Percentiles rank a stretch among this genome's conserved stretches.
Evolutionary conservation across 1,284 basidiomycete genomes (phyloP).

Genomic region (Ceratobasidium sp.): DNA sequence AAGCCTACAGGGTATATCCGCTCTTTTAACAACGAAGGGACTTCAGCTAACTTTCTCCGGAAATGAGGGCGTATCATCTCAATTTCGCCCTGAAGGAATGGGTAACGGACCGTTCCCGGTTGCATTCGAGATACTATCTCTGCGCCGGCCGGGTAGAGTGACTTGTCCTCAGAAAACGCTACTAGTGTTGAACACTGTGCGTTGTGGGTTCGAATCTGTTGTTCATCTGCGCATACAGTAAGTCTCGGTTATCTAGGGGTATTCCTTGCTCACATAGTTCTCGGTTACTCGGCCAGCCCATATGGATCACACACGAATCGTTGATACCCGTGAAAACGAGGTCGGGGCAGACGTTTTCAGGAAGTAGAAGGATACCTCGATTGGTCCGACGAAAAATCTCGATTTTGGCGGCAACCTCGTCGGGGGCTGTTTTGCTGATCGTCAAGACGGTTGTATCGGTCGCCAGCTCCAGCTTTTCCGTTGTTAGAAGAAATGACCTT

Average conservation of each 20-base stretch:
- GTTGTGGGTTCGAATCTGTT: background rate
- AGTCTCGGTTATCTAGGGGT: background rate
- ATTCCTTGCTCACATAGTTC: background rate
- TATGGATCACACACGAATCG: slow-evolving; percentile 17
- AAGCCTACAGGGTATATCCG: background rate
- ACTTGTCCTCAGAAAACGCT: background rate
- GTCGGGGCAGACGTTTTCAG: slow-evolving; percentile 4
- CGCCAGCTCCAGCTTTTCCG: slow-evolving; percentile 10
- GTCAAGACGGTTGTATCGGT: background rate
- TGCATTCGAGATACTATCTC: background rate
- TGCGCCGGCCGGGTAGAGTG: background rate
- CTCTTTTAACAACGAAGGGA: background rate
- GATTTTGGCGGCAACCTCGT: background rate
- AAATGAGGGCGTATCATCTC: background rate
- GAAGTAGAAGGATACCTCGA: slow-evolving; percentile 2
- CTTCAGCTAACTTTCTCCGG: background rate
- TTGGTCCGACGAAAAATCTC: background rate
- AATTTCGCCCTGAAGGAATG: background rate
- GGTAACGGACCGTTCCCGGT: background rate
- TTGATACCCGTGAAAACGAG: background rate
- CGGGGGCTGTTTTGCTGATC: background rate
- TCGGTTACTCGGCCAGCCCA: slow-evolving; percentile 16
- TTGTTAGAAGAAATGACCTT: background rate
- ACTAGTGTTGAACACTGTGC: background rate
- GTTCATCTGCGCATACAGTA: background rate